phyloP scores from a whole-genome alignment of 2,329 filamentous ascomycete species.

The Mariannaea elegans region DNA sequence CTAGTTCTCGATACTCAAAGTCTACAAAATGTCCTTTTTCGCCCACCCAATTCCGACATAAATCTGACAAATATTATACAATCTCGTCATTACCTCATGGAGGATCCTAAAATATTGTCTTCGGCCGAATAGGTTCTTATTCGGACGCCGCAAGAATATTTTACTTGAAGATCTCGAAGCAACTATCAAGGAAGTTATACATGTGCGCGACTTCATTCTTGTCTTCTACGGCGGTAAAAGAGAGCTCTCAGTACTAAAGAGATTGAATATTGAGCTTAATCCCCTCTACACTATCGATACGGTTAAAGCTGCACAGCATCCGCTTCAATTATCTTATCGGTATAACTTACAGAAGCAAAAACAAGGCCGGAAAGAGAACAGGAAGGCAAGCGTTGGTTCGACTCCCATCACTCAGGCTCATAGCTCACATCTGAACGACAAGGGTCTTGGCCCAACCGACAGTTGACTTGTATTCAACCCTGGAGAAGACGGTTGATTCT shows the following conservation, averaged over 20 bases:
- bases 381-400: no score
- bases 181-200: background rate
- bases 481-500: no score
- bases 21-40: background rate
- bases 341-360: no score
- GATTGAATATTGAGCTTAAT: conserved; percentile 26
- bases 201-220: conserved; percentile 14
- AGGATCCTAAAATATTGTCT: background rate
- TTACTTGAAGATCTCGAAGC: background rate
- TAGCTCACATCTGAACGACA: no score
- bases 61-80: background rate
- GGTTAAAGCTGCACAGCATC: conserved; percentile 37
- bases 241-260: conserved; percentile 22
- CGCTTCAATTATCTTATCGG: conserved; percentile 35
- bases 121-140: conserved; percentile 7
- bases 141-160: conserved; percentile 11
- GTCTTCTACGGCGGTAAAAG: conserved; percentile 8
- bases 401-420: no score
- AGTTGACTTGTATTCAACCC: no score
- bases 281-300: conserved; percentile 37
- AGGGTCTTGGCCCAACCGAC: no score
- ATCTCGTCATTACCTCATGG: conserved; percentile 18
- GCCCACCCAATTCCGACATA: background rate
- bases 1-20: conserved; percentile 18
- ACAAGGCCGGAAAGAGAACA: no score